Evolutionary conservation across 2,329 filamentous ascomycete species (phyloP), one percentile per base, ranked within the genome.

Genomic region (Sarocladium oryzae): DNA sequence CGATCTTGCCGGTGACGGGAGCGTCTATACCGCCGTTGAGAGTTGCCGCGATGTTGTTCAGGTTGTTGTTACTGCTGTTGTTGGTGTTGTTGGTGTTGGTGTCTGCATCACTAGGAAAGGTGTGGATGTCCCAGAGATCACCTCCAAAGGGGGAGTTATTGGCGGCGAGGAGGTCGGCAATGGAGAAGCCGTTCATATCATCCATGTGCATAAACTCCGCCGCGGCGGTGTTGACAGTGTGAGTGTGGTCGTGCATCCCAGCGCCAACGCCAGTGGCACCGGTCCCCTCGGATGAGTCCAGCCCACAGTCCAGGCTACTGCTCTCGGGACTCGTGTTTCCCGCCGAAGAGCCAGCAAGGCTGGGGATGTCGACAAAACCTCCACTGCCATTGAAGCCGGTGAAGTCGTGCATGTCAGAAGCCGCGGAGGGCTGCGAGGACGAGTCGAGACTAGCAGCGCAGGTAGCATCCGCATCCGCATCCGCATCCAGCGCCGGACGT

Each of bases 121-220:
- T 32, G 30, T 33, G 11, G 20, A 49, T 36, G 21, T 49, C 33
- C 46, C 46, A 49, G 7, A 49, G 32, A 21, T 48, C 43, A 48
- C 26, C 56, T 32, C 54, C 45, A 4, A 57, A 49, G 2, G 58
- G 51, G 33, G 57, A 50, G 55, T 57, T 60, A 40, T 30, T 35
- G 4, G 36, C 45, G 3, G 57, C 56, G 57, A 68, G 59, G 43
- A 69, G 57, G 52, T 69, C 64, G 16, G 61, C 65, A 51, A 68
- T 63, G 56, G 65, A 66, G 50, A 69, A 68, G 57, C 66, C 63
- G 13, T 67, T 57, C 20, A 56, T 52, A 28, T 37, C 59, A 33
- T 61, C 61, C 21, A 65, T 56, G 21, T 60, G 56, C 48, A 63
- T 36, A 37, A 49, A 49, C 30, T 49, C 46, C 46, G 46, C 46